Percentiles rank a stretch among this genome's conserved stretches.
These are phyloP conservation scores for Trametes elegans DNA, from an alignment of 768 basidiomycete genomes.

Conservation along the genomic window DNA sequence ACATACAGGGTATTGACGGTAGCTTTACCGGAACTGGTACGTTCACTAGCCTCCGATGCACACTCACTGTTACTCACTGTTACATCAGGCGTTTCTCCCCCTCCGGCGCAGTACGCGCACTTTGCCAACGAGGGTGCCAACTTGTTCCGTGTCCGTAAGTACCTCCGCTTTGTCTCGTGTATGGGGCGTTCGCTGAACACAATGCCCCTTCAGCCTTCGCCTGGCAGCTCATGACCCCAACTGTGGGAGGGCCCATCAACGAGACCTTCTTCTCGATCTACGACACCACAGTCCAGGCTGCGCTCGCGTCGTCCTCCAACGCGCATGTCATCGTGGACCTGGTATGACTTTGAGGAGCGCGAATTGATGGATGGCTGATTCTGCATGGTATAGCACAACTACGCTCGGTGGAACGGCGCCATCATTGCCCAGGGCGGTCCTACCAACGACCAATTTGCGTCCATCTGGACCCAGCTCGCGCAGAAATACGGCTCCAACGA, in stretches of 20 bases:
- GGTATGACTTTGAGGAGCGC: conserved; percentile 24
- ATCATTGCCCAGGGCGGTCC: conserved; percentile 43
- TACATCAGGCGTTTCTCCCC: conserved; percentile 37
- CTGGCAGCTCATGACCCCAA: conserved; percentile 53
- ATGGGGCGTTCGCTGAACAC: background rate
- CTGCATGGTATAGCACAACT: conserved; percentile 59
- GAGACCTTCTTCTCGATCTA: conserved; percentile 39
- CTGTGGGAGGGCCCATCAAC: conserved; percentile 46
- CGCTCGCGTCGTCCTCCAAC: conserved; percentile 38
- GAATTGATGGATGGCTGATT: too few species aligned
- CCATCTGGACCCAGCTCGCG: conserved; percentile 41
- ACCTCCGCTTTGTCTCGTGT: background rate
- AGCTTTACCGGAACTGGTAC: conserved; percentile 39
- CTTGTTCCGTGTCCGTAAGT: conserved; percentile 43
- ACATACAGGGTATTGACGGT: conserved; percentile 35
- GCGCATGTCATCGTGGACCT: conserved; percentile 52
- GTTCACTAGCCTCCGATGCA: too few species aligned
- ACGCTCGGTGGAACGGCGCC: conserved; percentile 54
- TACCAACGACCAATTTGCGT: conserved; percentile 39
- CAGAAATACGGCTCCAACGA: conserved; percentile 35
- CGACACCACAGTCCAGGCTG: conserved; percentile 48
- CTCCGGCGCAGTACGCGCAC: conserved; percentile 44
- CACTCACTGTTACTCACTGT: too few species aligned
- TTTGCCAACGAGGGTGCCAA: conserved; percentile 49
- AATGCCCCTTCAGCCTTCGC: conserved; percentile 30